Percentiles rank a stretch among this genome's conserved stretches.
Conservation (phyloP, 805 yeast species). For the Yarrowia bubula region DNA sequence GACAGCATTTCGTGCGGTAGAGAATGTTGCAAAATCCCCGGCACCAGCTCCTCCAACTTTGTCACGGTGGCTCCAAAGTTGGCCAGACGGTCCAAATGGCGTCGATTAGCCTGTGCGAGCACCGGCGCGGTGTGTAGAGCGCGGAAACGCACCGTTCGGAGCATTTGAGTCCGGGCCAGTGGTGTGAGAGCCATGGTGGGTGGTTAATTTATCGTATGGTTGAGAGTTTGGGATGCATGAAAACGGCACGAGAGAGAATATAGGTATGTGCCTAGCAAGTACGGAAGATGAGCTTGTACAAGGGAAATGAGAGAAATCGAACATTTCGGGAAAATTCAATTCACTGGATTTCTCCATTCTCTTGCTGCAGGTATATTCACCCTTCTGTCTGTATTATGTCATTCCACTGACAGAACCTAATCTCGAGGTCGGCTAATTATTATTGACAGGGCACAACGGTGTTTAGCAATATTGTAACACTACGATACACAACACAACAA, state of each 20-base stretch:
- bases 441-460: too few species aligned
- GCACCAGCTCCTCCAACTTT: constrained; percentile 16
- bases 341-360: too few species aligned
- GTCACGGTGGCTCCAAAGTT: constrained; percentile 22
- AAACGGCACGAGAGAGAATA: not conserved
- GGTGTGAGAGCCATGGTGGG: too few species aligned
- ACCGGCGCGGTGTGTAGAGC: constrained; percentile 2
- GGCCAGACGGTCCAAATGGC: constrained; percentile 24
- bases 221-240: not conserved
- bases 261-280: too few species aligned
- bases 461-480: too few species aligned
- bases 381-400: not conserved
- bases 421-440: not conserved
- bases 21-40: not conserved
- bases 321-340: too few species aligned
- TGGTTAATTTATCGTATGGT: not conserved
- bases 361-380: not conserved
- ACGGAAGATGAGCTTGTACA: too few species aligned
- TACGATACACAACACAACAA: too few species aligned
- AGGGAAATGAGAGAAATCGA: too few species aligned
- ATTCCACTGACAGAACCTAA: not conserved
- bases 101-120: not conserved
- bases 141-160: constrained; percentile 1
- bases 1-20: constrained; percentile 17
- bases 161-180: not conserved